phyloP scores from a whole-genome alignment of 108 stramenopile genomes.

The Cyclotella atomus region DNA sequence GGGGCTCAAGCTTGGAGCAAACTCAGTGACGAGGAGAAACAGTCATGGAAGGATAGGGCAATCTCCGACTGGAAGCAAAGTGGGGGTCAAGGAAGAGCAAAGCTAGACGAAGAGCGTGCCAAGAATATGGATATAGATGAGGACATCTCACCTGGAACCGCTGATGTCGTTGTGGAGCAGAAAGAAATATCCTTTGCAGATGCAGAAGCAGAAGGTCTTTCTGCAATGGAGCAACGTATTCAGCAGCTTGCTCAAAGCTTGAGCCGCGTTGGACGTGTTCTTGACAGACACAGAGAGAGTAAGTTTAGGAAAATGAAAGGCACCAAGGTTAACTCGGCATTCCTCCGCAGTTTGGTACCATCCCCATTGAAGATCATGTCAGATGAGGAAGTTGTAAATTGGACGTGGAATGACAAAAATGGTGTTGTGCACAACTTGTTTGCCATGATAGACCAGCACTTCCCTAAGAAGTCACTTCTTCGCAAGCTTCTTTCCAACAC shows the following conservation, averaged over 20 bases:
- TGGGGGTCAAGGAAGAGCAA: slow-evolving; percentile 49
- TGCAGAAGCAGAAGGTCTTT: slow-evolving; percentile 86
- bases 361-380: slow-evolving; percentile 75
- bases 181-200: slow-evolving; percentile 70
- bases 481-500: slow-evolving; percentile 38
- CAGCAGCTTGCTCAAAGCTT: slow-evolving; percentile 85
- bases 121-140: slow-evolving; percentile 23
- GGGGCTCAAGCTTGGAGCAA: slow-evolving; percentile 65
- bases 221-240: slow-evolving; percentile 89
- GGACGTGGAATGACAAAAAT: slow-evolving; percentile 75
- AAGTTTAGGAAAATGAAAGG: slow-evolving; percentile 24
- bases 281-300: slow-evolving; percentile 80
- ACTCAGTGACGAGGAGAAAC: slow-evolving; percentile 64
- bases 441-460: slow-evolving; percentile 31
- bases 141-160: slow-evolving; percentile 11
- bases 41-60: slow-evolving; percentile 66
- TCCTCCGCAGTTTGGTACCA: slow-evolving; percentile 61
- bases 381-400: slow-evolving; percentile 74
- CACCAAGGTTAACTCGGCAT: slow-evolving; percentile 24
- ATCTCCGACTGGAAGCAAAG: slow-evolving; percentile 70
- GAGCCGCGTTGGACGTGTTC: slow-evolving; percentile 82
- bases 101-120: slow-evolving; percentile 34
- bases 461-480: slow-evolving; percentile 56
- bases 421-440: slow-evolving; percentile 67
- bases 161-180: slow-evolving; percentile 23